Percentiles rank a stretch among this genome's conserved stretches.
Evolutionary conservation across 148 eudicot genomes (phyloP).

Genomic region (Agrostemma githago): DNA sequence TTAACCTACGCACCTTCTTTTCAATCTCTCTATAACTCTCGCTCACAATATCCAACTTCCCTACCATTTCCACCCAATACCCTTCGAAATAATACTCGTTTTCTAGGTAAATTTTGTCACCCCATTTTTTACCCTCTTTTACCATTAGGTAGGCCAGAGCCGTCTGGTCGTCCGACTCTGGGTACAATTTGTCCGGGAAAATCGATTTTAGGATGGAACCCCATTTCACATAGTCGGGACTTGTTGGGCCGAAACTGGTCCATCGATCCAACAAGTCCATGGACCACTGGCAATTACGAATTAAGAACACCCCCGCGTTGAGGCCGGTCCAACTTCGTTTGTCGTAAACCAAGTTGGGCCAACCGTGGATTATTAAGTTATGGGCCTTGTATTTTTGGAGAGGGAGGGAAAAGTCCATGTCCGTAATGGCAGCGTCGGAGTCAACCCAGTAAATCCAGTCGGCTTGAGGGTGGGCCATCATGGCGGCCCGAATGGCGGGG

Average conservation of each 20-base stretch:
- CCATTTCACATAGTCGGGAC: slow-evolving; percentile 61
- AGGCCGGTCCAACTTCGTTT: slow-evolving; percentile 63
- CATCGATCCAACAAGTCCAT: slow-evolving; percentile 67
- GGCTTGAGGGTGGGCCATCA: slow-evolving; percentile 92
- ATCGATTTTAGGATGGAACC: slow-evolving; percentile 39
- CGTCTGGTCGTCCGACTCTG: slow-evolving; percentile 84
- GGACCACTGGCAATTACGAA: slow-evolving; percentile 88
- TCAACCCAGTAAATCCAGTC: slow-evolving; percentile 99
- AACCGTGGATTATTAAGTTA: slow-evolving; percentile 69
- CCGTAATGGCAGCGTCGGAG: slow-evolving; percentile 85
- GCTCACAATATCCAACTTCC: slow-evolving; percentile 34
- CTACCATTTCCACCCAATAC: slow-evolving; percentile 73
- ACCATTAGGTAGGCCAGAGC: slow-evolving; percentile 61
- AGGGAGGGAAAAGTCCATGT: slow-evolving; percentile 78
- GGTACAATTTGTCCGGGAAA: slow-evolving; percentile 54
- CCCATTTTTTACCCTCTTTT: slow-evolving; percentile 47
- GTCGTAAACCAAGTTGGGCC: slow-evolving; percentile 44
- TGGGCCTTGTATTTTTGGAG: slow-evolving; percentile 49
- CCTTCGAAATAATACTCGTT: slow-evolving; percentile 66
- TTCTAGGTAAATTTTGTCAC: slow-evolving; percentile 58
- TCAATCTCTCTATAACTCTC: slow-evolving; percentile 31
- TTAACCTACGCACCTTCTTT: slow-evolving; percentile 29
- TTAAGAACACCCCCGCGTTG: slow-evolving; percentile 84
- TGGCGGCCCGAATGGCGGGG: slow-evolving; percentile 65
- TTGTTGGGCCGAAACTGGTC: slow-evolving; percentile 69